Base-by-base conservation (phyloP, 352 stramenopile genomes). In the Halophytophthora polymorphica region DNA sequence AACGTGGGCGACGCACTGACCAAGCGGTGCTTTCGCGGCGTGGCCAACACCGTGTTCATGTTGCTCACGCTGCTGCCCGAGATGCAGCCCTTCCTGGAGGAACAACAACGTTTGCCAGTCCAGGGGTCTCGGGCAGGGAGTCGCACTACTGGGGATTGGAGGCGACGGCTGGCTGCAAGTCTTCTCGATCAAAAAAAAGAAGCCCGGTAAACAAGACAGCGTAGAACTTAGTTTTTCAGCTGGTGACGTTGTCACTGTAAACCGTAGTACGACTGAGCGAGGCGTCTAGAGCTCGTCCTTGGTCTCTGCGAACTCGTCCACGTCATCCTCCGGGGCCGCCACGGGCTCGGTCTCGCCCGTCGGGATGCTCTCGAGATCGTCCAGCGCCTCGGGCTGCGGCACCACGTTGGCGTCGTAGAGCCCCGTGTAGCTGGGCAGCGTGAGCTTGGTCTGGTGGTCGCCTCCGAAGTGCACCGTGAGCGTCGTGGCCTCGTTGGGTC, bases 21-120 rank as follows among this genome's bases (percentile, higher is more conserved):
- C 1, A 43, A 77, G 45, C 78, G 80, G 25, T 83, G 88, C 65
- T 90, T 80, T 54, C 78, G 75, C 38, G 83, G 83, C 44, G 80
- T 93, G 7, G 76, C 81, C n/a, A 93, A 93, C 53, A 80, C 71
- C 21, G 78, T 91, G 13, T 91, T 90, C 69, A 85, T 93, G 77
- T 75, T 76, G 25, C 64, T 88, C 13, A 91, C 80, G 43, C 60
- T 90, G 19, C 45, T 83, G 41, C 78, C 77, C 11, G 83, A 93
- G 66, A 88, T 93, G 78, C 74, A 88, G 67, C 83, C 83, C 39
- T 93, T 89, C 63, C 52, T 93, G 33, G 57, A 73, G 14, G n/a
- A n/a, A n/a, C n/a, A n/a, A n/a, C n/a, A n/a, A n/a, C n/a, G n/a
- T n/a, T n/a, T n/a, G n/a, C n/a, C n/a, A n/a, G n/a, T n/a, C n/a